A percentile compares a stretch with the other conserved stretches of the same genome.
Conservation (phyloP, 2,329 filamentous ascomycete species). For the Talaromyces sp. region DNA sequence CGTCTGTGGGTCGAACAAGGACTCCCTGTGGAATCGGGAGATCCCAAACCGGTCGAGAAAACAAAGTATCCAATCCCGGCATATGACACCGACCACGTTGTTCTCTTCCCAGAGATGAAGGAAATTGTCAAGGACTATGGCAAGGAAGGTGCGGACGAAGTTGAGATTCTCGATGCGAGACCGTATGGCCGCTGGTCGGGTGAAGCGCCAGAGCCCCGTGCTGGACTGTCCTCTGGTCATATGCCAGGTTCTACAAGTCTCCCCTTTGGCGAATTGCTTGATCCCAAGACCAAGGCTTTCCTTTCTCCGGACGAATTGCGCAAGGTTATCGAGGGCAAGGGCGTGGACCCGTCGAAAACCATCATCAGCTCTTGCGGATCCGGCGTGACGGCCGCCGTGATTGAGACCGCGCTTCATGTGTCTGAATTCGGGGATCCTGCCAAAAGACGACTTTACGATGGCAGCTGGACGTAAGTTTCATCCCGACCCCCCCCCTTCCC, state of each 20-base stretch:
- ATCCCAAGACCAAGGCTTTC: slow-evolving; percentile 77
- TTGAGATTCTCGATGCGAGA: slow-evolving; percentile 87
- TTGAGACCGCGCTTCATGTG: slow-evolving; percentile 80
- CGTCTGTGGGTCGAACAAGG: slow-evolving; percentile 85
- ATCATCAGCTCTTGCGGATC: slow-evolving; percentile 89
- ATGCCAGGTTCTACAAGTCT: slow-evolving; percentile 84
- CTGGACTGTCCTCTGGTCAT: slow-evolving; percentile 82
- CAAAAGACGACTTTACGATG: slow-evolving; percentile 79
- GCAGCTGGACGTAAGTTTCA: slow-evolving; percentile 86
- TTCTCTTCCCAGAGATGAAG: slow-evolving; percentile 76
- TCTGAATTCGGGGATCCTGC: slow-evolving; percentile 67
- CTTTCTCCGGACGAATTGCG: slow-evolving; percentile 67
- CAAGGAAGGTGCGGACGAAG: slow-evolving; percentile 75
- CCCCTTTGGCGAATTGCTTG: slow-evolving; percentile 73
- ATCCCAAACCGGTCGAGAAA: slow-evolving; percentile 32
- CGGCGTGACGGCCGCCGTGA: slow-evolving; percentile 85
- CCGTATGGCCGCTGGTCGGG: slow-evolving; percentile 76
- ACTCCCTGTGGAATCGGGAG: slow-evolving; percentile 73
- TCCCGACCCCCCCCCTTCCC: background rate
- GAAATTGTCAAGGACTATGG: slow-evolving; percentile 68
- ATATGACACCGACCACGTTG: slow-evolving; percentile 62
- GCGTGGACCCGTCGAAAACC: slow-evolving; percentile 71
- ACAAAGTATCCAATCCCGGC: slow-evolving; percentile 49
- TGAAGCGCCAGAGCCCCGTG: slow-evolving; percentile 76
- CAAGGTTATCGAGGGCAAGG: slow-evolving; percentile 72